Percentiles rank a stretch among this genome's conserved stretches.
These are phyloP conservation scores for Rhizopogon rudus DNA, from an alignment of 768 basidiomycete species.

Conservation along the genomic window DNA sequence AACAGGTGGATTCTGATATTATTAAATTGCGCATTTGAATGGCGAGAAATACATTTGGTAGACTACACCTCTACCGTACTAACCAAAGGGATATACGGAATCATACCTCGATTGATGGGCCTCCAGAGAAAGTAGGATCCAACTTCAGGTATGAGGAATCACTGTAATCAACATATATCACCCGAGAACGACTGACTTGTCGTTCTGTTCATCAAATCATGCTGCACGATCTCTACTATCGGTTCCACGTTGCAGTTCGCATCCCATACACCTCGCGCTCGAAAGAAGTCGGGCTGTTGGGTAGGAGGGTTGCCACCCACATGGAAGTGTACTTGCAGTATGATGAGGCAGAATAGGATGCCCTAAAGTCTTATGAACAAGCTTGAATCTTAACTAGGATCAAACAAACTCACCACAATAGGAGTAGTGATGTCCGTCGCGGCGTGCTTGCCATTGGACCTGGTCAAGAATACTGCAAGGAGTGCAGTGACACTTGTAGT, in stretches of 20 bases:
- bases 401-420: not conserved
- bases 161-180: too few relatives aligned
- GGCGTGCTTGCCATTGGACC: slow-evolving; percentile 1
- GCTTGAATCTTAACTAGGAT: not conserved
- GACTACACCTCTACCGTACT: too few relatives aligned
- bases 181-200: too few relatives aligned
- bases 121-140: too few relatives aligned
- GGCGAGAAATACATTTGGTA: too few relatives aligned
- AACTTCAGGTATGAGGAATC: too few relatives aligned
- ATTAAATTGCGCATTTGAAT: too few relatives aligned
- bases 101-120: too few relatives aligned
- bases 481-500: not conserved
- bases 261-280: not conserved
- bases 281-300: not conserved
- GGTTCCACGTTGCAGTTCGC: not conserved
- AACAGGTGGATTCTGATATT: too few relatives aligned
- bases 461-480: not conserved
- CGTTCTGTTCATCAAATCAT: too few relatives aligned
- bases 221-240: too few relatives aligned
- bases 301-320: not conserved
- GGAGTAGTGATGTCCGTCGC: not conserved
- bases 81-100: too few relatives aligned
- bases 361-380: not conserved
- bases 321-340: slow-evolving; percentile 5
- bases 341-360: slow-evolving; percentile 3